These are phyloP conservation scores for Phytophthora sp. DNA, from an alignment of 352 stramenopile genomes.

Conservation along the genomic window DNA sequence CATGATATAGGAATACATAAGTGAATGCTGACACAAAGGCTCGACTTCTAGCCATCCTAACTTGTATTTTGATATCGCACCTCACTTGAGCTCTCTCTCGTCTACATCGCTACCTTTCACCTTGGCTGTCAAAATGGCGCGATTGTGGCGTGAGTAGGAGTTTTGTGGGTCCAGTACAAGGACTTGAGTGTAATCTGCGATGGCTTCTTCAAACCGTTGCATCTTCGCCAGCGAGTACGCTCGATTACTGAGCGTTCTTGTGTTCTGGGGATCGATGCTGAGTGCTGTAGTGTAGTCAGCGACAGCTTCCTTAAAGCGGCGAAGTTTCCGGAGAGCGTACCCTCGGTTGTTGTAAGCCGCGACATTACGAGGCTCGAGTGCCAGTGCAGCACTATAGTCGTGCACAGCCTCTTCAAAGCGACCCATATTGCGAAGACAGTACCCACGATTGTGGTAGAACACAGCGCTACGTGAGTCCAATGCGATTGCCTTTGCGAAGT, in stretches of 20 bases:
- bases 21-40: conserved; percentile 1
- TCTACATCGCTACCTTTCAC: conserved; percentile 52
- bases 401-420: conserved; percentile 67
- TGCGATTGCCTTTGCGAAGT: conserved; percentile 69
- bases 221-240: conserved; percentile 89
- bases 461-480: conserved; percentile 78
- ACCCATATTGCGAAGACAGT: conserved; percentile 85
- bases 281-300: conserved; percentile 81
- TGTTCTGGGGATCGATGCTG: conserved; percentile 73
- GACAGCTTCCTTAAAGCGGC: conserved; percentile 69
- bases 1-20: conserved; percentile 5
- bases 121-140: conserved; percentile 81
- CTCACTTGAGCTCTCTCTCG: conserved; percentile 44
- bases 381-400: conserved; percentile 72
- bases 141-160: conserved; percentile 86
- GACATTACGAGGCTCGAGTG: conserved; percentile 71
- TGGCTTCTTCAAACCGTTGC: conserved; percentile 60
- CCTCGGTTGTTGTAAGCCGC: conserved; percentile 87
- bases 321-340: conserved; percentile 82
- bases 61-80: not conserved
- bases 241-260: conserved; percentile 85
- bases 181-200: conserved; percentile 83
- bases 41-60: conserved; percentile 5
- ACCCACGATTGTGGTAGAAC: conserved; percentile 88
- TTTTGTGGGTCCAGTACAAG: conserved; percentile 74